Base-by-base conservation (phyloP, 176 grass and related monocot genomes). In the Triticum turgidum region DNA sequence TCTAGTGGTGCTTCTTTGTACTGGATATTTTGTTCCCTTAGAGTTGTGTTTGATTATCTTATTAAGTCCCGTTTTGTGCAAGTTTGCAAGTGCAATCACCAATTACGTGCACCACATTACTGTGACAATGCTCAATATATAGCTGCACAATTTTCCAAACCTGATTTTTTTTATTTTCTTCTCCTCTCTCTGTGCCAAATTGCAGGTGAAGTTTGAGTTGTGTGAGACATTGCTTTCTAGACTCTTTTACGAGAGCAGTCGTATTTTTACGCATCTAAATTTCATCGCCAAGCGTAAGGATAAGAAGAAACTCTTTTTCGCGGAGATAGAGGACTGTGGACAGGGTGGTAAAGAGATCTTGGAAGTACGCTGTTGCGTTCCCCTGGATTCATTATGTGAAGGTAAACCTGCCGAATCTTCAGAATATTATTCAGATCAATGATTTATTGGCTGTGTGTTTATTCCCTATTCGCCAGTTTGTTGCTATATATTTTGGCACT, bases 161-260 rank as follows among this genome's bases (percentile, higher is more conserved):
- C 65, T 9, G 14, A 4, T 68, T 18, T 67, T 1, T 27, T 68
- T 66, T 66, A 41, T 41, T 41, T 41, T 41, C 9, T 13, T 66
- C 64, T 1, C 4, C 64, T 68, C 14, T 34, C 14, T 13, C 25
- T 15, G 20, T 35, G 66, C 32, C 18, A 38, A 38, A 37, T 4
- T 21, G 18, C 34, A 70, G 67, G 33, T 70, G 7, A 70, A 70
- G 17, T 70, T 38, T 70, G 67, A 38, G 33, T 70, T 70, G 21
- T 70, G 34, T 70, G 67, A 70, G 34, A 34, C 67, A 70, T 70
- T 70, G 67, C 33, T 69, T 69, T 69, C 3, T 69, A 69, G 65
- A 5, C 32, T 14, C 33, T 69, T 69, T 7, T 33, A 35, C 30
- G 17, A 15, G 30, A 69, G 33, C 65, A 35, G 30, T 0, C 7